A percentile compares a stretch with the other conserved stretches of the same genome.
phyloP scores from a whole-genome alignment of 441 rosid genomes.

The Populus trichocarpa region DNA sequence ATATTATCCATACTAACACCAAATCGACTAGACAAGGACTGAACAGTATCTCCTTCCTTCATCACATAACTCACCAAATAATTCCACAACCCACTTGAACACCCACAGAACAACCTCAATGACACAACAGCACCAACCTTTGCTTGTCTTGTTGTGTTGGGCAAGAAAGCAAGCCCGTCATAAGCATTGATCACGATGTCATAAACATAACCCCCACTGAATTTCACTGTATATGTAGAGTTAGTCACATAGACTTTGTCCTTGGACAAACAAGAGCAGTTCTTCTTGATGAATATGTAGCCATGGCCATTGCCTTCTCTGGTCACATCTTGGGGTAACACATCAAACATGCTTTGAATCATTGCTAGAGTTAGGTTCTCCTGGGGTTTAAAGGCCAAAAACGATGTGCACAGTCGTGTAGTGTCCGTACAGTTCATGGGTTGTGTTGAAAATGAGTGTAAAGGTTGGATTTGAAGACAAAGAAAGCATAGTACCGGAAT shows the following conservation, averaged over 20 bases:
- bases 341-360: constrained; percentile 96
- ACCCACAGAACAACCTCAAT: constrained; percentile 83
- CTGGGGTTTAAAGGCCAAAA: constrained; percentile 71
- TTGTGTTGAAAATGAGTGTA: constrained; percentile 32
- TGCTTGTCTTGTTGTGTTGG: constrained; percentile 51
- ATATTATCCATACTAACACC: constrained; percentile 95
- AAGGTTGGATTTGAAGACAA: constrained; percentile 20
- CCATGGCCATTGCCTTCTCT: constrained; percentile 42
- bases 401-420: constrained; percentile 77
- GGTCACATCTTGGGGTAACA: constrained; percentile 60
- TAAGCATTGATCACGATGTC: constrained; percentile 62
- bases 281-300: constrained; percentile 68
- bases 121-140: constrained; percentile 72
- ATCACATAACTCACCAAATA: constrained; percentile 92
- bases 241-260: constrained; percentile 60
- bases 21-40: constrained; percentile 80
- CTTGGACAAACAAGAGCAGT: constrained; percentile 75
- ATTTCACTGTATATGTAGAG: constrained; percentile 76
- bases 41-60: constrained; percentile 71
- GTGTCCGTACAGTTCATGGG: constrained; percentile 91
- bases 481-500: constrained; percentile 25
- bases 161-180: constrained; percentile 73
- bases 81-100: constrained; percentile 96
- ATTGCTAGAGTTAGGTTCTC: constrained; percentile 53
- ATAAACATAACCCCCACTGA: constrained; percentile 57